Conservation (phyloP, 306 rosid species). For the Mimosa pudica region DNA sequence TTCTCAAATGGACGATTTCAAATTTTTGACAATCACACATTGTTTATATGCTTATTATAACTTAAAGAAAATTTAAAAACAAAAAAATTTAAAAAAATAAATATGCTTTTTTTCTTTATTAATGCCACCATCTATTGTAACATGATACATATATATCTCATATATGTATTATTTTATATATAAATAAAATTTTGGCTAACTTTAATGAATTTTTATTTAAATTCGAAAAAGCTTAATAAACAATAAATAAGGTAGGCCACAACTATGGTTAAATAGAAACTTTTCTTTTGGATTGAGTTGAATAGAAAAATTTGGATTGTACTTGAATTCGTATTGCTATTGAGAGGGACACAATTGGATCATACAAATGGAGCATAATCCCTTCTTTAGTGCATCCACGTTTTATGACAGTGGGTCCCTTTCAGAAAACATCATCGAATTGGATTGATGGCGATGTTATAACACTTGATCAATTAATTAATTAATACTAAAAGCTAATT, state of each 20-base stretch:
- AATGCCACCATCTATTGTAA: not conserved
- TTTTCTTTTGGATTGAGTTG: not conserved
- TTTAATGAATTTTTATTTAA: conserved; percentile 28
- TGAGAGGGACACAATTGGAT: conserved; percentile 48
- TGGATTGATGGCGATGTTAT: conserved; percentile 45
- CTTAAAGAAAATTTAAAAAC: not conserved
- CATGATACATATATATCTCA: not conserved
- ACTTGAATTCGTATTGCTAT: conserved; percentile 12
- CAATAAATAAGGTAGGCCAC: conserved; percentile 34
- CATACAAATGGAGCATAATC: conserved; percentile 41
- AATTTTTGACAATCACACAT: not conserved
- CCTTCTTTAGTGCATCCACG: conserved; percentile 40
- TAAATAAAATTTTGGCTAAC: conserved; percentile 37
- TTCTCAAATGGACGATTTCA: conserved; percentile 32
- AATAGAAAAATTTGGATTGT: conserved; percentile 36
- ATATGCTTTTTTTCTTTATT: not conserved
- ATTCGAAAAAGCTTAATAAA: conserved; percentile 22
- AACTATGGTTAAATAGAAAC: conserved; percentile 18
- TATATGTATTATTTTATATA: not conserved
- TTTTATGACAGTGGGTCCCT: conserved; percentile 49
- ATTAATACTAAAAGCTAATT: not conserved
- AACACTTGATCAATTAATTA: conserved; percentile 28
- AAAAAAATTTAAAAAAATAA: not conserved
- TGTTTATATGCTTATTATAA: not conserved
- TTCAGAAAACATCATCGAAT: conserved; percentile 35